These are phyloP conservation scores for Cryptococcus sp. DNA, from an alignment of 1,284 basidiomycete genomes.

Conservation along the genomic window DNA sequence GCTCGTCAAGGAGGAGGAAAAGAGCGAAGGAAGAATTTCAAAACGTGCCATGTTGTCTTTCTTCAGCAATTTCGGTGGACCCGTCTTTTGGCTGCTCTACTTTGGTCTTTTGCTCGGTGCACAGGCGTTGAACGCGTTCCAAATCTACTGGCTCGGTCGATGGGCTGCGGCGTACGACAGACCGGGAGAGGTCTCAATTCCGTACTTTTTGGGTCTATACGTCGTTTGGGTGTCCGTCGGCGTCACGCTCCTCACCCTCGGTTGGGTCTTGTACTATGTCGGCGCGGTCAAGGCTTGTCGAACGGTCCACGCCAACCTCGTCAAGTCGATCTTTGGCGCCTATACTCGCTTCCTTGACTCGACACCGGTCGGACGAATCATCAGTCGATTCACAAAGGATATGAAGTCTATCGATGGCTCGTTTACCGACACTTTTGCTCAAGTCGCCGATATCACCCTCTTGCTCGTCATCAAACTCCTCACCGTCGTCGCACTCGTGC, in stretches of 20 bases:
- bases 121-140: slow-evolving; percentile 44
- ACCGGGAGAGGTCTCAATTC: slow-evolving; percentile 36
- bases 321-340: slow-evolving; percentile 56
- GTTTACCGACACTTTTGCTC: slow-evolving; percentile 36
- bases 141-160: slow-evolving; percentile 57
- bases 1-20: slow-evolving; percentile 58
- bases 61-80: slow-evolving; percentile 46
- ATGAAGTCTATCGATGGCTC: slow-evolving; percentile 49
- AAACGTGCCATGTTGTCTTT: slow-evolving; percentile 46
- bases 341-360: slow-evolving; percentile 57
- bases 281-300: slow-evolving; percentile 55
- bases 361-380: slow-evolving; percentile 57
- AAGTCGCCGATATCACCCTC: slow-evolving; percentile 41
- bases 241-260: slow-evolving; percentile 38
- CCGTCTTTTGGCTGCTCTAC: slow-evolving; percentile 46
- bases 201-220: slow-evolving; percentile 52
- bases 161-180: slow-evolving; percentile 57
- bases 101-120: slow-evolving; percentile 31
- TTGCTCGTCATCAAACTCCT: slow-evolving; percentile 49
- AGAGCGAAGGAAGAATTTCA: slow-evolving; percentile 54
- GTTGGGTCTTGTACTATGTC: slow-evolving; percentile 39
- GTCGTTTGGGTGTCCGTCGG: slow-evolving; percentile 41
- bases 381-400: slow-evolving; percentile 58
- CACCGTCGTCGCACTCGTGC: slow-evolving; percentile 52
- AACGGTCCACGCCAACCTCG: slow-evolving; percentile 55